Evolutionary conservation across 1,139 yeast genomes (phyloP).

Genomic region (Taphrina flavorubra): DNA sequence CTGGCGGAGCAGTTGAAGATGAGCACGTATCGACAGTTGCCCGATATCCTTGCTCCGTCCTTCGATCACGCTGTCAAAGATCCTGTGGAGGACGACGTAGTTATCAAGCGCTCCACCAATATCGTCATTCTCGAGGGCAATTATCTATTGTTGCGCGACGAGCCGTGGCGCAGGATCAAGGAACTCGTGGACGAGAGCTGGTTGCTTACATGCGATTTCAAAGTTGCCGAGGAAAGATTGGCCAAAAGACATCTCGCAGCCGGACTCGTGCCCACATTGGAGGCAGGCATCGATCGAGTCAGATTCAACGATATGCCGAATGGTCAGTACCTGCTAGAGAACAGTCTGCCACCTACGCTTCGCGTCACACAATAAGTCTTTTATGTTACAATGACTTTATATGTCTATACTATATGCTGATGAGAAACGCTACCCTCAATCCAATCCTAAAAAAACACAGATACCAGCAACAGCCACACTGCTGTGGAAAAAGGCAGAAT

Average conservation of each 20-base stretch:
- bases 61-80: slow-evolving; percentile 73
- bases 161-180: slow-evolving; percentile 52
- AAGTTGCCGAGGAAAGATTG: slow-evolving; percentile 62
- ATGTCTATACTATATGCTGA: not conserved
- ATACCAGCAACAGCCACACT: no score
- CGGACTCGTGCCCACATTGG: slow-evolving; percentile 65
- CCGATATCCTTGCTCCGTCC: slow-evolving; percentile 63
- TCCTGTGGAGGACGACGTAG: slow-evolving; percentile 63
- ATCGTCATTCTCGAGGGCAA: slow-evolving; percentile 67
- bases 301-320: slow-evolving; percentile 72
- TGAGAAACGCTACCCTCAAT: not conserved
- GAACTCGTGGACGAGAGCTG: slow-evolving; percentile 51
- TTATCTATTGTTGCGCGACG: slow-evolving; percentile 52
- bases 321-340: slow-evolving; percentile 54
- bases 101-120: slow-evolving; percentile 55
- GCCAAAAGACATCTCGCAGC: slow-evolving; percentile 69
- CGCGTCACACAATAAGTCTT: not conserved
- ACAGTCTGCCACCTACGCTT: slow-evolving; percentile 19
- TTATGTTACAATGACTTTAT: not conserved
- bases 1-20: slow-evolving; percentile 49
- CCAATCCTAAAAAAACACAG: no score
- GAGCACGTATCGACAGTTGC: slow-evolving; percentile 32
- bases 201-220: slow-evolving; percentile 56
- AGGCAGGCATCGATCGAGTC: slow-evolving; percentile 68
- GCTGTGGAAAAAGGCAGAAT: not conserved